Evolutionary conservation across 306 rosid genomes (phyloP).

Genomic region (Vachellia collinsii): DNA sequence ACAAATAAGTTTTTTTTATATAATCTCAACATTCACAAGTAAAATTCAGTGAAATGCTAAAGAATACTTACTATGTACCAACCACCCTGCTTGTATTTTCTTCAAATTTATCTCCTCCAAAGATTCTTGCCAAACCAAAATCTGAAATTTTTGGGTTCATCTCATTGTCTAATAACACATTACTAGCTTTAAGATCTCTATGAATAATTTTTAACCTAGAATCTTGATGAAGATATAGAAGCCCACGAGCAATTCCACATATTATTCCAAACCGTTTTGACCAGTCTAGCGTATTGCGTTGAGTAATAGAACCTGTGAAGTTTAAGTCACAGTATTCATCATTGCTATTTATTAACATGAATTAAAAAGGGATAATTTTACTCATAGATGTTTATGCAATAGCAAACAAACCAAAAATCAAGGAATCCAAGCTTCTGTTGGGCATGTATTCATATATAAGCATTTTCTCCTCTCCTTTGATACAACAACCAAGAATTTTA

Average conservation of each 20-base stretch:
- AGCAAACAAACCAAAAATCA: not conserved
- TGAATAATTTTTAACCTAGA: not conserved
- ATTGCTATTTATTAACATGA: too few relatives aligned
- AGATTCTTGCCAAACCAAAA: not conserved
- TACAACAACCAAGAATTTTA: conserved; percentile 33
- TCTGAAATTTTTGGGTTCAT: not conserved
- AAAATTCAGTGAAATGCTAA: too few relatives aligned
- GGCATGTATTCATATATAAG: not conserved
- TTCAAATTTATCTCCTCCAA: not conserved
- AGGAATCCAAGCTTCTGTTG: not conserved
- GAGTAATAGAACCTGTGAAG: not conserved
- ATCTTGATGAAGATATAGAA: not conserved
- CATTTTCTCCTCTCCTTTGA: conserved; percentile 20
- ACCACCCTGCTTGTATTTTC: not conserved
- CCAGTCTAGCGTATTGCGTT: not conserved
- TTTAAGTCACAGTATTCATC: not conserved
- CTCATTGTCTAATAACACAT: not conserved
- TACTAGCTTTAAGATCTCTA: not conserved
- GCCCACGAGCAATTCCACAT: not conserved
- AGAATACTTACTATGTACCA: not conserved
- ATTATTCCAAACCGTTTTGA: not conserved
- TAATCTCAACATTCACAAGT: not conserved
- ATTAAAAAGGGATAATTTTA: too few relatives aligned
- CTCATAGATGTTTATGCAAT: too few relatives aligned
- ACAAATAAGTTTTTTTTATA: not conserved